Evolutionary conservation across 2,329 filamentous ascomycete genomes (phyloP).

Genomic region (Apiospora saccharicola): DNA sequence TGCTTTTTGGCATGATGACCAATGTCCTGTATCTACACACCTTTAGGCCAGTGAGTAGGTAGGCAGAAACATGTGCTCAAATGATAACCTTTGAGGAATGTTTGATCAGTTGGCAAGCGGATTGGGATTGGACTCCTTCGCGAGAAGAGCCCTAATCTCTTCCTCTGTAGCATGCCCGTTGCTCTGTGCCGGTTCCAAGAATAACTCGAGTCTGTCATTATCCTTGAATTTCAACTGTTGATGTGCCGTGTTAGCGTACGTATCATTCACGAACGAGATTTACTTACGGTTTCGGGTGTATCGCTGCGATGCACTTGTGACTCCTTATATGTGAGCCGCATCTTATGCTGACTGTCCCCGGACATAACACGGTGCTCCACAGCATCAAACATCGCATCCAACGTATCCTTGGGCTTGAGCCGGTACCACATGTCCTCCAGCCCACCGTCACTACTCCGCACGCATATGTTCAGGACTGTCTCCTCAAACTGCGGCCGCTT

Average conservation of each 20-base stretch:
- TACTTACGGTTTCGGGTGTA: constrained; percentile 1
- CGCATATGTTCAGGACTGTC: background rate
- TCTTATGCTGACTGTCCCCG: background rate
- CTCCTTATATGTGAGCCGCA: background rate
- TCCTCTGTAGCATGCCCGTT: background rate
- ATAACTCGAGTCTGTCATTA: background rate
- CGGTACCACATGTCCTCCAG: background rate
- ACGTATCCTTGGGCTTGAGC: background rate
- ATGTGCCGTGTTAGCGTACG: background rate
- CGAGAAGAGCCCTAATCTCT: background rate
- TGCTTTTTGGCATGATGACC: background rate
- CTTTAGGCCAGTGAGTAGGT: background rate
- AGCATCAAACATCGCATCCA: background rate
- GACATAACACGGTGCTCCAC: background rate
- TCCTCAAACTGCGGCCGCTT: background rate
- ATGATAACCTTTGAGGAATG: background rate
- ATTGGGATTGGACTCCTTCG: background rate
- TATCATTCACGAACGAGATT: background rate
- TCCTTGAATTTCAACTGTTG: background rate
- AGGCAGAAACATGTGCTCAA: background rate
- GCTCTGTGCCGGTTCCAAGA: background rate
- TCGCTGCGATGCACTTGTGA: background rate
- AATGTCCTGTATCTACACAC: background rate
- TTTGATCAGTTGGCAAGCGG: background rate
- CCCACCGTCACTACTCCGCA: background rate